phyloP scores from a whole-genome alignment of 106 monocot genomes.

The Dendrobium nobile region DNA sequence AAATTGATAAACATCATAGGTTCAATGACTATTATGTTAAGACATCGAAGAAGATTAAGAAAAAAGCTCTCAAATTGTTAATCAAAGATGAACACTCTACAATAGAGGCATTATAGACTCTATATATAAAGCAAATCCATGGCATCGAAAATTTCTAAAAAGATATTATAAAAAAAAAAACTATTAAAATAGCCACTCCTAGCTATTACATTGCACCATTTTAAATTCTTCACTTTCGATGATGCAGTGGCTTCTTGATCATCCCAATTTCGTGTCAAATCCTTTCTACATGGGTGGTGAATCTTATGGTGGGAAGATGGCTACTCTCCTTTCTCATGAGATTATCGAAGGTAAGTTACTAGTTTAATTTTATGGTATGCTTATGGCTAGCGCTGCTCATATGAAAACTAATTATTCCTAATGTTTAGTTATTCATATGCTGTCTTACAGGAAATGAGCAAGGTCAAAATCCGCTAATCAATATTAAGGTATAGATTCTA shows the following conservation, averaged over 20 bases:
- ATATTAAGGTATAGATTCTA: not conserved
- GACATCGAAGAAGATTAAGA: too few relatives aligned
- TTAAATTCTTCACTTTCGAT: not conserved
- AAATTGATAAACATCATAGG: not conserved
- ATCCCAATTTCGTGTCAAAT: constrained; percentile 46
- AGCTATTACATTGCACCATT: too few relatives aligned
- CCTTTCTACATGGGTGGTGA: constrained; percentile 67
- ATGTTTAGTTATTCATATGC: too few relatives aligned
- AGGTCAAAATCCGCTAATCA: not conserved
- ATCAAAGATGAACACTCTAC: too few relatives aligned
- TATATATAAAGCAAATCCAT: not conserved
- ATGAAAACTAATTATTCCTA: not conserved
- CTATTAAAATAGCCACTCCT: too few relatives aligned
- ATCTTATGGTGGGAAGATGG: constrained; percentile 51
- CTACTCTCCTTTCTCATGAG: constrained; percentile 13
- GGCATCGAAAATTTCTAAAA: not conserved
- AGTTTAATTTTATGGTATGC: not conserved
- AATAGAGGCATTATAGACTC: too few relatives aligned
- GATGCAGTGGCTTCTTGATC: constrained; percentile 46
- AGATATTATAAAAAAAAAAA: too few relatives aligned
- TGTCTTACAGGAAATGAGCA: not conserved
- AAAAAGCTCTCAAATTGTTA: too few relatives aligned
- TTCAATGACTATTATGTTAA: too few relatives aligned
- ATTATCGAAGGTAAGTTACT: constrained; percentile 3
- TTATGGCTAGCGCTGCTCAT: not conserved